Evolutionary conservation across 768 basidiomycete species (phyloP), one percentile per base, ranked within the genome.

Genomic region (Xerocomellus dryophilus): DNA sequence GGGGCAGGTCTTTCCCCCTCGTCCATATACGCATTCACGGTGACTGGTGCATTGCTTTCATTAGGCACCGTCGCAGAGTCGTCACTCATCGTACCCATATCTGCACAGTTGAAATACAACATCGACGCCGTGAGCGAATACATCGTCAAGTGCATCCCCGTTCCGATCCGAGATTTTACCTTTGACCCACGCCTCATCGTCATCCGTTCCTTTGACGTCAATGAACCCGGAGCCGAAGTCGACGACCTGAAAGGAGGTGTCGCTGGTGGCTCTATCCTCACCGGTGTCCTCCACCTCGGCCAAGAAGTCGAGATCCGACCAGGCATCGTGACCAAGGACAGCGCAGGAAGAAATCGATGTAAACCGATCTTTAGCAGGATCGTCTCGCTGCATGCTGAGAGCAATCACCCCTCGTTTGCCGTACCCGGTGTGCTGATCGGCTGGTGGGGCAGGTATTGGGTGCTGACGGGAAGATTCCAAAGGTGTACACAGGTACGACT

Each of bases 191-290:
- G 88, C 32, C 86, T 99, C 61, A 98, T 99, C 69, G 95, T 98
- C 70, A 99, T 99, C 72, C 93, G 96, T 61, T 97, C 94, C n/a
- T 99, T 98, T 74, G 97, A 99, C 71, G 96, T 99, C 70, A 99
- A 99, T 81, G 98, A 97, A 73, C 97, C 97, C 11, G 97, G 96
- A 68, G 85, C 95, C 4, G 93, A 94, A 66, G 94, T 98, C 4
- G 88, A 96, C 61, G 97, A 98, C 40, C 81, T 98, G 56, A 96
- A 98, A 74, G 96, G 96, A 54, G 97, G 96, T 66, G 97, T 98
- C 36, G 97, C 97, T 17, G 97, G 97, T 71, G 96, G 97, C n/a
- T 93, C 90, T 12, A 96, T 98, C 66, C 80, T 99, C 58, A 90
- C 85, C 5, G 97, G 97, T 64, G 88, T 97, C 21, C 83, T 99